Evolutionary conservation across 2,329 filamentous ascomycete species (phyloP).

Genomic region (Tricladium varicosporioides): DNA sequence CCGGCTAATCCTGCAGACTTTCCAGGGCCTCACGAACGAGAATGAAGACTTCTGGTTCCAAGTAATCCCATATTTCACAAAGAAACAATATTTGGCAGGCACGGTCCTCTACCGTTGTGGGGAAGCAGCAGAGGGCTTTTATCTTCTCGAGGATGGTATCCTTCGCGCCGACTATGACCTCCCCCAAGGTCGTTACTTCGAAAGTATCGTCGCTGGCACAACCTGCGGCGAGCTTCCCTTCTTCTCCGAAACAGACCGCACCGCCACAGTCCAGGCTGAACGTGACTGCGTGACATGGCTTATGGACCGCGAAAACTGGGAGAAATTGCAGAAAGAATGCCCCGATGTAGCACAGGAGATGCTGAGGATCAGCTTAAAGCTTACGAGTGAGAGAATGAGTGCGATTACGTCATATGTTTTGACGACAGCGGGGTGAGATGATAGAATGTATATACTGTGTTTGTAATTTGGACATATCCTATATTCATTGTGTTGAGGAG

Average conservation of each 20-base stretch:
- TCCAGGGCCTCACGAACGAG: conserved; percentile 78
- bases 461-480: conserved; percentile 1
- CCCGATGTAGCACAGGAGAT: conserved; percentile 80
- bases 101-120: conserved; percentile 76
- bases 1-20: conserved; percentile 90
- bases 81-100: conserved; percentile 65
- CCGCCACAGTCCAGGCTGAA: conserved; percentile 82
- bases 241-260: conserved; percentile 86
- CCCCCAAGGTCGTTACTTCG: conserved; percentile 83
- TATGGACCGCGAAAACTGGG: conserved; percentile 71
- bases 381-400: conserved; percentile 92
- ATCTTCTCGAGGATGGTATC: conserved; percentile 85
- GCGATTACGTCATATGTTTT: conserved; percentile 56
- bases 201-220: conserved; percentile 90
- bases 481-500: neutral
- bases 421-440: conserved; percentile 38
- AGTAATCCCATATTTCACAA: conserved; percentile 71
- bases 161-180: conserved; percentile 87
- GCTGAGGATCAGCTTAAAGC: conserved; percentile 81
- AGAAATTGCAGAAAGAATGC: conserved; percentile 66
- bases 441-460: neutral
- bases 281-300: conserved; percentile 80
- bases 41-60: conserved; percentile 97
- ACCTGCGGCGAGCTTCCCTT: conserved; percentile 96
- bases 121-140: conserved; percentile 78